Evolutionary conservation across 106 monocot species (phyloP).

Genomic region (Apostasia shenzhenica): DNA sequence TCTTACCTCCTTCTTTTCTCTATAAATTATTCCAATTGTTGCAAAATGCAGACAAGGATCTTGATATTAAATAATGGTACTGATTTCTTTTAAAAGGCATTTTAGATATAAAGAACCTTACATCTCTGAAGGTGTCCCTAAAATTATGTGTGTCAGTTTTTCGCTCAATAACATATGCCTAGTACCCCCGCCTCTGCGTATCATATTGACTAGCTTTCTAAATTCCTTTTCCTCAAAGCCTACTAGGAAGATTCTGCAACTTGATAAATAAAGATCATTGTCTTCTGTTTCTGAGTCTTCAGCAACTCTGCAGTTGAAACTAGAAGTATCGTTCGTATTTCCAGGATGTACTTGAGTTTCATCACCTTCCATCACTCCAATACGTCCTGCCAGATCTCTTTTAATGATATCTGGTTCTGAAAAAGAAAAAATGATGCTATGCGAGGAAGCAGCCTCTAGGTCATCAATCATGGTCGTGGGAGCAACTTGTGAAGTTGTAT

Average conservation of each 20-base stretch:
- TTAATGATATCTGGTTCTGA: slow-evolving; percentile 27
- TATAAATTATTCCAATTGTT: slow-evolving; percentile 17
- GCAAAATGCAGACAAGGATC: background rate
- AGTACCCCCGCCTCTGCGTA: slow-evolving; percentile 85
- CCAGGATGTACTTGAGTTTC: slow-evolving; percentile 11
- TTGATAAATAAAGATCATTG: slow-evolving; percentile 77
- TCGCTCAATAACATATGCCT: slow-evolving; percentile 67
- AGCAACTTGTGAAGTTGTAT: slow-evolving; percentile 29
- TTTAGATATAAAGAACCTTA: slow-evolving; percentile 34
- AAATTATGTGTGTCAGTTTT: slow-evolving; percentile 80
- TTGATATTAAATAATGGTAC: background rate
- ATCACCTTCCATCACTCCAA: slow-evolving; percentile 22
- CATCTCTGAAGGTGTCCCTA: slow-evolving; percentile 82
- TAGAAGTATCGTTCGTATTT: slow-evolving; percentile 27
- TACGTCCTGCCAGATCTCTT: slow-evolving; percentile 10
- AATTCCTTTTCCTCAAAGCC: slow-evolving; percentile 73
- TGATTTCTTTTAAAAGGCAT: background rate
- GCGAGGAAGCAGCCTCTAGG: slow-evolving; percentile 38
- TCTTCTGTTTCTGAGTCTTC: slow-evolving; percentile 83
- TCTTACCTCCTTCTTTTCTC: slow-evolving; percentile 90
- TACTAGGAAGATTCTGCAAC: slow-evolving; percentile 61
- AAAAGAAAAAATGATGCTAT: slow-evolving; percentile 37
- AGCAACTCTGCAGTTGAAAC: slow-evolving; percentile 41
- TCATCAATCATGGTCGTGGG: slow-evolving; percentile 26
- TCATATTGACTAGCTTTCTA: slow-evolving; percentile 50